These are phyloP conservation scores for Chlamydomonas incerta DNA, from an alignment of 139 green algal species.

Conservation along the genomic window DNA sequence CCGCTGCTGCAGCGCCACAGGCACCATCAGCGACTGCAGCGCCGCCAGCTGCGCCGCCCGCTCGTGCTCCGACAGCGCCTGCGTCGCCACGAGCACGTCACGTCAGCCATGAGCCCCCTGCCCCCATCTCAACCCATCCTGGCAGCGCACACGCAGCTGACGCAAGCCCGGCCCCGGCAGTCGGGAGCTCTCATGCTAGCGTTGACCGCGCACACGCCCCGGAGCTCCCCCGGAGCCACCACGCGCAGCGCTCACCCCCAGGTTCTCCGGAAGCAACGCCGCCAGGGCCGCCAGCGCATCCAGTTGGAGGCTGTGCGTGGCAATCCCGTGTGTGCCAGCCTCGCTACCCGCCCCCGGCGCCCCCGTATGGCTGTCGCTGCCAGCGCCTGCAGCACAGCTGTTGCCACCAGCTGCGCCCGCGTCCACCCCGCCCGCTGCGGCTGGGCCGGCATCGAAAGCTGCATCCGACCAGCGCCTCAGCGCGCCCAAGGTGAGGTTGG, in stretches of 20 bases:
- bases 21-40: slow-evolving; percentile 35
- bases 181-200: too few relatives aligned
- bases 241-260: too few relatives aligned
- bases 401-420: too few relatives aligned
- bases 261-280: slow-evolving; percentile 39
- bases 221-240: too few relatives aligned
- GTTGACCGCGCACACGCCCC: too few relatives aligned
- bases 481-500: slow-evolving; percentile 40
- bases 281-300: slow-evolving; percentile 46
- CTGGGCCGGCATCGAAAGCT: neutral
- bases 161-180: too few relatives aligned
- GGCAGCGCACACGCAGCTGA: too few relatives aligned
- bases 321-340: neutral
- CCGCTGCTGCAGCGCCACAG: neutral
- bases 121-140: too few relatives aligned
- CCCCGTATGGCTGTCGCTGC: neutral
- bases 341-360: neutral
- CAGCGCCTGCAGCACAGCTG: too few relatives aligned
- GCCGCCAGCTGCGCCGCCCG: slow-evolving; percentile 32
- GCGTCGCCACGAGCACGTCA: too few relatives aligned
- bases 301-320: slow-evolving; percentile 11
- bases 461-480: slow-evolving; percentile 40
- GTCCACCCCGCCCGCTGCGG: neutral
- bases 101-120: too few relatives aligned
- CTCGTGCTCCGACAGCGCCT: slow-evolving; percentile 37